Base-by-base conservation (phyloP, 176 grass and related monocot genomes). In the Phragmites australis region DNA sequence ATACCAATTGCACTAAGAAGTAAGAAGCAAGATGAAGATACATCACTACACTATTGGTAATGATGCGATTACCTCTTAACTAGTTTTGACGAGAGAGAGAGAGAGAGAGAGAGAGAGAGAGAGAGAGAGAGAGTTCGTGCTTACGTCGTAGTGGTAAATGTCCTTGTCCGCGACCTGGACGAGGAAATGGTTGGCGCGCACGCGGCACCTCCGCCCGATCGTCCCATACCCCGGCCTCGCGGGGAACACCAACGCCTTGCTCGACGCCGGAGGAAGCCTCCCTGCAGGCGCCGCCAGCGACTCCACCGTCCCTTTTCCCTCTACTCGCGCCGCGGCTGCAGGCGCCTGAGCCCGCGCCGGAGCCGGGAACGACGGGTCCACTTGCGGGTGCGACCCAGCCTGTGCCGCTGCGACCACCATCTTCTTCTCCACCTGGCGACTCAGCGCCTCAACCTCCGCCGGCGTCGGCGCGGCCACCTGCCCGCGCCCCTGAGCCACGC, bases 101-200 rank as follows among this genome's bases (percentile, higher is more conserved):
- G 41, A 23, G 13, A 21, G 23, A 18, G 47, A 68, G 34, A 37
- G 34, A 37, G 55, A 55, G 30, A 9, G 32, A 34, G 41, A 23
- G 13, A 21, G 23, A 18, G 47, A 68, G 2, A 58, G 6, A 69
- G n/a, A 12, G 10, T 5, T 34, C 10, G 34, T 21, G 56, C 70
- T 31, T 80, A 93, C 91, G 45, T 93, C 77, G 19, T 93, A 90
- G 31, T 84, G 91, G 39, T 32, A 87, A 32, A 93, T 61, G 18
- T 68, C 82, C 58, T 65, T 82, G 31, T 79, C 81, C 0, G 34
- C 60, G 17, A 83, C 10, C 43, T 79, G 48, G 0, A 79, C 91
- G 0, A 85, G 52, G 15, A 88, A 87, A 64, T 93, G 91, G 27
- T 93, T 93, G 5, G 91, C 87, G 6, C 59, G 72, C 2, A 88